Conservation (phyloP, 2,329 filamentous ascomycete genomes). For the Ceratocystiopsis minuta region DNA sequence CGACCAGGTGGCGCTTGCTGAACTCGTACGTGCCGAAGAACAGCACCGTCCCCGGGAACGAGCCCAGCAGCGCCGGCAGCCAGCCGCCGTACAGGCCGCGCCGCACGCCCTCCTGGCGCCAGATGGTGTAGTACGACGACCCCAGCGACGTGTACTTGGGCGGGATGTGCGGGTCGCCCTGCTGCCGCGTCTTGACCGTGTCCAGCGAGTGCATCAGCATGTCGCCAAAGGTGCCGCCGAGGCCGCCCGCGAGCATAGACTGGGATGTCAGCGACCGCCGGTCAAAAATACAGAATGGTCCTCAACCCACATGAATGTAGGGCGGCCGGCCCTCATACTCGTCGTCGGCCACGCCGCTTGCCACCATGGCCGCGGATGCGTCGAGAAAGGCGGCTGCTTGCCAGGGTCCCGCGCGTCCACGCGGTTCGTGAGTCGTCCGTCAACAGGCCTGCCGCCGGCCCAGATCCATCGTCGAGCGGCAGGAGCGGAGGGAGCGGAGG, state of each 20-base stretch:
- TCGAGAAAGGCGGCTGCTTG: background rate
- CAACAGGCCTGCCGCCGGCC: conserved; percentile 1
- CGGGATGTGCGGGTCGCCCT: conserved; percentile 84
- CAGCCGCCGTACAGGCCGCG: conserved; percentile 89
- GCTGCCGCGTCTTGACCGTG: conserved; percentile 94
- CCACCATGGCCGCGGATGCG: conserved; percentile 7
- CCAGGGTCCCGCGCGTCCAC: conserved; percentile 1
- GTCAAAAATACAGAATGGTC: conserved; percentile 1
- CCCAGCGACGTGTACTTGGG: conserved; percentile 84
- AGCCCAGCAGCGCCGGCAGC: conserved; percentile 74
- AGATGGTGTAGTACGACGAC: conserved; percentile 82
- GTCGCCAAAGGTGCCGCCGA: conserved; percentile 85
- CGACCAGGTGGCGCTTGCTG: conserved; percentile 79
- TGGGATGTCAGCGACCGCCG: conserved; percentile 18
- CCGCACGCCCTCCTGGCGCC: conserved; percentile 73
- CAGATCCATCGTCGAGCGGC: conserved; percentile 12
- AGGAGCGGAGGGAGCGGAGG: too few relatives aligned
- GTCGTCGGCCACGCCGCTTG: conserved; percentile 17
- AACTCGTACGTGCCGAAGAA: conserved; percentile 97
- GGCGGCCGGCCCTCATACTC: conserved; percentile 41
- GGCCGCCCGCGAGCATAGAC: conserved; percentile 89
- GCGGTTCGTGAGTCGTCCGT: conserved; percentile 3
- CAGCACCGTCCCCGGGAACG: conserved; percentile 80
- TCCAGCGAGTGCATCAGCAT: conserved; percentile 98
- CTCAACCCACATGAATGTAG: conserved; percentile 38